Evolutionary conservation across 176 grass and related monocot genomes (phyloP).

Genomic region (Areca catechu): DNA sequence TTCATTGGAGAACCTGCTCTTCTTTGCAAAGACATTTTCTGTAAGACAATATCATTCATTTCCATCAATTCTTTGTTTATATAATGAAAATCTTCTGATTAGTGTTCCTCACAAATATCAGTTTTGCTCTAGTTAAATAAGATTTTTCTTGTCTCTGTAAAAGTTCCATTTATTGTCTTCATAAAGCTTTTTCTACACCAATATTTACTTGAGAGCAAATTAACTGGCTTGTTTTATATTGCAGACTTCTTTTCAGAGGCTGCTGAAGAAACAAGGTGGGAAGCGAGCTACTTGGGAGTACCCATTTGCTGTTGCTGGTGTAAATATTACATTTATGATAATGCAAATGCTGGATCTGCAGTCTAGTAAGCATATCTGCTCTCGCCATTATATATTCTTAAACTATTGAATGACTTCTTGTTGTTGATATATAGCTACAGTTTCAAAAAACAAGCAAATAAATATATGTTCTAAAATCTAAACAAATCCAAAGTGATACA

Average conservation of each 20-base stretch:
- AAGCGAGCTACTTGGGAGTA: constrained; percentile 83
- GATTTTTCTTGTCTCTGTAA: background rate
- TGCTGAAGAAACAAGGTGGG: constrained; percentile 72
- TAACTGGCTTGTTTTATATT: constrained; percentile 6
- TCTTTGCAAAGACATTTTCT: constrained; percentile 95
- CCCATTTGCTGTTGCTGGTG: constrained; percentile 90
- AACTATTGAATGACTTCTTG: too few relatives aligned
- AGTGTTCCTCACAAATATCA: too few relatives aligned
- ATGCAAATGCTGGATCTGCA: constrained; percentile 98
- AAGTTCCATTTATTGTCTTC: background rate
- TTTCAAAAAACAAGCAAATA: too few relatives aligned
- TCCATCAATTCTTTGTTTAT: background rate
- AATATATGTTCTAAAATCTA: too few relatives aligned
- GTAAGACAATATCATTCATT: constrained; percentile 34
- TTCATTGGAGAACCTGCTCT: constrained; percentile 92
- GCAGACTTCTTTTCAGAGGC: constrained; percentile 81
- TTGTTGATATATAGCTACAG: too few relatives aligned
- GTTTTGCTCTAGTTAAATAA: too few relatives aligned
- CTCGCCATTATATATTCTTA: too few relatives aligned
- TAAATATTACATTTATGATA: constrained; percentile 98
- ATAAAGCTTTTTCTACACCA: too few relatives aligned
- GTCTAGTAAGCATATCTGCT: constrained; percentile 37
- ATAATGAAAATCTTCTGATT: background rate
- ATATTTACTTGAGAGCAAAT: too few relatives aligned
- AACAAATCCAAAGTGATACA: too few relatives aligned